These are phyloP conservation scores for Senna siamea DNA, from an alignment of 306 rosid species.

Conservation along the genomic window DNA sequence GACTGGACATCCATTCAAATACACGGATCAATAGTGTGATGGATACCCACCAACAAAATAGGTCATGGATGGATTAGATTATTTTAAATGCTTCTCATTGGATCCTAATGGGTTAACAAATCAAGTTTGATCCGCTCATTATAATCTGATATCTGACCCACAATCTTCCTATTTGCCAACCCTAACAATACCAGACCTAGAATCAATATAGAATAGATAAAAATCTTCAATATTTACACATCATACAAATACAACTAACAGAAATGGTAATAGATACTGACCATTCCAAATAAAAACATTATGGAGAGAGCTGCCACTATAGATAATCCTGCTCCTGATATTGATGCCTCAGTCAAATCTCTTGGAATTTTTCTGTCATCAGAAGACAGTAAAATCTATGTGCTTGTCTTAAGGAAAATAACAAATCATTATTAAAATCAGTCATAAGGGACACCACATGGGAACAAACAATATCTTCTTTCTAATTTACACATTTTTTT, in stretches of 20 bases:
- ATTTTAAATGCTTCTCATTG: neutral
- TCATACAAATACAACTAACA: constrained; percentile 24
- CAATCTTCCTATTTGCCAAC: neutral
- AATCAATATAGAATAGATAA: constrained; percentile 18
- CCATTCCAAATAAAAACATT: constrained; percentile 98
- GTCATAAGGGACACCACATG: neutral
- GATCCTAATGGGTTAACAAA: neutral
- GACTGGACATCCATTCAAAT: neutral
- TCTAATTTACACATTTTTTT: neutral
- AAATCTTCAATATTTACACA: constrained; percentile 13
- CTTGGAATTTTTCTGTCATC: constrained; percentile 89
- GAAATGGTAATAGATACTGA: constrained; percentile 40
- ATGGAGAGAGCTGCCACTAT: constrained; percentile 80
- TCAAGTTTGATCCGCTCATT: neutral
- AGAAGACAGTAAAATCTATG: constrained; percentile 31
- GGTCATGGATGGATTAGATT: neutral
- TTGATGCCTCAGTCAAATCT: constrained; percentile 94
- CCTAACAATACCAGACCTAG: neutral
- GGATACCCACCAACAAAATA: neutral
- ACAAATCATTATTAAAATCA: constrained; percentile 12
- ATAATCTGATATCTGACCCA: neutral
- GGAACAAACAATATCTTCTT: neutral
- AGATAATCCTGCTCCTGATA: constrained; percentile 97
- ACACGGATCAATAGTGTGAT: neutral
- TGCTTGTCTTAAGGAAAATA: constrained; percentile 1